A percentile compares a stretch with the other conserved stretches of the same genome.
phyloP scores from a whole-genome alignment of 2,329 filamentous ascomycete species.

The Phyllosticta citriasiana region DNA sequence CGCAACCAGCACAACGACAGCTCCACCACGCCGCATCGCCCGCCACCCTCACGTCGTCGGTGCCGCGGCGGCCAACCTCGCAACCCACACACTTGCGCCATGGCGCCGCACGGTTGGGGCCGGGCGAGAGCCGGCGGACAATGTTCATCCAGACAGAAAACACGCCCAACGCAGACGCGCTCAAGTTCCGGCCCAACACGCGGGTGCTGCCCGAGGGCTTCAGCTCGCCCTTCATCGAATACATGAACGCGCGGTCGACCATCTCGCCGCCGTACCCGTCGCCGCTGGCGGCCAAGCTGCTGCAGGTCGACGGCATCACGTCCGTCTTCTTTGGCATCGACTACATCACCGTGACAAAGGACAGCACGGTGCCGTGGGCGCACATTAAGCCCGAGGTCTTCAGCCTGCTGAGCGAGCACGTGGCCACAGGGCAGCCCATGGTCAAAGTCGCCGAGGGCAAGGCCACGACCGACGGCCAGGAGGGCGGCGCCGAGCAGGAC shows the following conservation, averaged over 20 bases:
- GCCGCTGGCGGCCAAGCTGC: conserved; percentile 76
- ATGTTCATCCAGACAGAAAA: conserved; percentile 98
- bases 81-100: conserved; percentile 17
- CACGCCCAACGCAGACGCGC: conserved; percentile 85
- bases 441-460: conserved; percentile 62
- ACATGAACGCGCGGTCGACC: conserved; percentile 78
- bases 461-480: conserved; percentile 35
- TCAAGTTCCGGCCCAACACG: conserved; percentile 94
- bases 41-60: conserved; percentile 22
- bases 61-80: conserved; percentile 22
- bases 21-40: conserved; percentile 23
- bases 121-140: conserved; percentile 42
- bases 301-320: conserved; percentile 91
- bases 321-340: conserved; percentile 89
- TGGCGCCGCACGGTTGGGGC: not conserved
- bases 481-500: conserved; percentile 46
- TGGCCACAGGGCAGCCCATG: conserved; percentile 72
- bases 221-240: conserved; percentile 75
- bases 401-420: conserved; percentile 83
- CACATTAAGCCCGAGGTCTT: conserved; percentile 95
- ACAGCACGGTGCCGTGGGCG: conserved; percentile 79
- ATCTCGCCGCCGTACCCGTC: conserved; percentile 83
- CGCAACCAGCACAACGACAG: conserved; percentile 22
- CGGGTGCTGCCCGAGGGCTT: conserved; percentile 68
- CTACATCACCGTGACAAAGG: conserved; percentile 95